phyloP scores from a whole-genome alignment of 495 filamentous ascomycete genomes.

The Wilcoxina mikolae region DNA sequence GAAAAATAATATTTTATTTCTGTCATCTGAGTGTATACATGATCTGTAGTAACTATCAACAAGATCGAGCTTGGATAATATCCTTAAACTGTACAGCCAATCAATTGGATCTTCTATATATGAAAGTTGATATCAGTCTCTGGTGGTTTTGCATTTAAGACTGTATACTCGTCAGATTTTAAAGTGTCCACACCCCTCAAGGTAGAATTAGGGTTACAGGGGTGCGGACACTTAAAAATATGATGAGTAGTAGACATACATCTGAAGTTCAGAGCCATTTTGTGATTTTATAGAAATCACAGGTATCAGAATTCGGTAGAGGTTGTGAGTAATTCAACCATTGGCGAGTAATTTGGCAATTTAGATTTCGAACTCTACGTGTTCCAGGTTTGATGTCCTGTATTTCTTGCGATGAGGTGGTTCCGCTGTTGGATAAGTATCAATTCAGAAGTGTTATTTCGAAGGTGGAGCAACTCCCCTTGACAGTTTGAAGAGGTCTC shows the following conservation, averaged over 20 bases:
- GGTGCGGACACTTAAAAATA: too few relatives aligned
- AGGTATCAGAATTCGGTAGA: conserved; percentile 8
- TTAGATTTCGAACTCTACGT: background rate
- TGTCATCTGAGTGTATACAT: background rate
- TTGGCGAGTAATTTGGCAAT: background rate
- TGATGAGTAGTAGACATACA: conserved; percentile 40
- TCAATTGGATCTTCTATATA: conserved; percentile 34
- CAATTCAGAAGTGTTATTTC: background rate
- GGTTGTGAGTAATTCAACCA: background rate
- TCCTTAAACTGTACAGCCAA: conserved; percentile 22
- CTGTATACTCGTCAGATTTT: conserved; percentile 34
- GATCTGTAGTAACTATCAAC: background rate
- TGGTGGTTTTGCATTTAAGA: too few relatives aligned
- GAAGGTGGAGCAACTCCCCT: background rate
- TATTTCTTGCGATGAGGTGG: background rate
- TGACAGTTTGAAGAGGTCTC: background rate
- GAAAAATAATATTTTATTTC: background rate
- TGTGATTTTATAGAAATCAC: background rate
- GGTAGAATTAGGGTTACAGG: too few relatives aligned
- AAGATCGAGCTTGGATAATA: conserved; percentile 36
- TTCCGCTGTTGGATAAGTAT: background rate
- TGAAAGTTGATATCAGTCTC: conserved; percentile 34
- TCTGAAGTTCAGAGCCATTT: conserved; percentile 12
- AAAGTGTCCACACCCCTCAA: too few relatives aligned
- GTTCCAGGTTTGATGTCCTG: background rate